phyloP scores from a whole-genome alignment of 768 basidiomycete genomes.

The Coprinellus aureogranulatus region DNA sequence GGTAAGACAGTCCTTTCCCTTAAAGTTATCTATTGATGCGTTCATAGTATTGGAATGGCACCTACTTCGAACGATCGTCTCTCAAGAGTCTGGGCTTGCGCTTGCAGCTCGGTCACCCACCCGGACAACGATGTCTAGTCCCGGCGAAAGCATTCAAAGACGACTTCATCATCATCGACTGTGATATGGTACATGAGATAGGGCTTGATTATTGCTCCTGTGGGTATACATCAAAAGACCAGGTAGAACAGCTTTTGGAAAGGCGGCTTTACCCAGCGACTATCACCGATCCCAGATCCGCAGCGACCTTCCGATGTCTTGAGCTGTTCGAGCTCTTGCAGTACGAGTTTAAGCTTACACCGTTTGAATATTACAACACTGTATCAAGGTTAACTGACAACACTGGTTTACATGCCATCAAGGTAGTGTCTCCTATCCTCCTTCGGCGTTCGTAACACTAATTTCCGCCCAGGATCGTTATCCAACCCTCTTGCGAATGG shows the following conservation, averaged over 20 bases:
- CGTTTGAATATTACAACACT: not conserved
- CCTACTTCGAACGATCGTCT: conserved; percentile 4
- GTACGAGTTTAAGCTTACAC: not conserved
- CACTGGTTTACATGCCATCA: not conserved
- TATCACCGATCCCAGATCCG: not conserved
- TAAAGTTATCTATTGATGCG: not conserved
- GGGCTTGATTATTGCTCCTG: conserved; percentile 32
- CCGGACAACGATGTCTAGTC: conserved; percentile 10
- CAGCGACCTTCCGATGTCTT: not conserved
- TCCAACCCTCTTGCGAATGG: not conserved
- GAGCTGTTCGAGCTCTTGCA: not conserved
- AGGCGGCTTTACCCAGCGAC: conserved; percentile 20
- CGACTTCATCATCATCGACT: conserved; percentile 29
- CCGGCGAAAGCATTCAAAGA: conserved; percentile 12
- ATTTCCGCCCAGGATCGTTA: not conserved
- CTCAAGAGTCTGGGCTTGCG: conserved; percentile 24
- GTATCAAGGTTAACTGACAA: not conserved
- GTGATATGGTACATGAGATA: conserved; percentile 27
- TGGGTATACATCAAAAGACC: not conserved
- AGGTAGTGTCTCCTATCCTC: not conserved
- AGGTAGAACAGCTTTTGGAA: conserved; percentile 20
- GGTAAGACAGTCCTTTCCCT: not conserved
- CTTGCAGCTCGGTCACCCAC: conserved; percentile 25
- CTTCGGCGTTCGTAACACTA: not conserved
- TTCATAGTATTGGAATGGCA: not conserved